Base-by-base conservation (phyloP, 306 rosid species). In the Albizia julibrissin region DNA sequence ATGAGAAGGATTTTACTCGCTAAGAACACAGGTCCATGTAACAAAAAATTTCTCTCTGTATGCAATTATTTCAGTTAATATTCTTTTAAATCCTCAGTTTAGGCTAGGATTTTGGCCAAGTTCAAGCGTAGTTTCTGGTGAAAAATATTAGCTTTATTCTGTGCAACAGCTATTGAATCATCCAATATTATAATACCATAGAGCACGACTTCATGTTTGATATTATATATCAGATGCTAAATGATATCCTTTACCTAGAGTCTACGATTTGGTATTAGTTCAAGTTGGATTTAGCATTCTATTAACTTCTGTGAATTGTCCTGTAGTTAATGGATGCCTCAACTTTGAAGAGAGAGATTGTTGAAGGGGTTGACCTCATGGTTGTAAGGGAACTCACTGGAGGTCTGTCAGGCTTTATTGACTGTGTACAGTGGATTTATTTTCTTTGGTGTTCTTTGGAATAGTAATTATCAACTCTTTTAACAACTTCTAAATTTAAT, bases 361-460 rank as follows among this genome's bases (percentile, higher is more conserved):
- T 89, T 42, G 96, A 91, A 81, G 98, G 98, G 82, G 98, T 93
- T 65, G 96, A 95, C 85, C 89, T 95, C 79, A 90, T 95, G 96
- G 95, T 95, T 87, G 88, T 95, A 79, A 89, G 98, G 85, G 99
- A 95, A 80, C 94, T 95, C 71, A 95, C 96, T 24, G 98, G 98
- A 87, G 99, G 99, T 95, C 82, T 77, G 89, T 74, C n/a, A 16
- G 70, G 18, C 81, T 70, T 66, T 66, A 10, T 69, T 78, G 40
- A 47, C 69, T 82, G 46, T 21, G 11, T 50, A 46, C 14, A 10
- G 14, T 75, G 78, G 66, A 71, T 68, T 66, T 72, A 3, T 50
- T 47, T 49, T 71, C 58, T 21, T 46, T 16, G 29, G 10, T 81
- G 54, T 71, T 70, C 44, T 52, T 71, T 52, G 21, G 31, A 31